phyloP scores from a whole-genome alignment of 306 rosid species.

The Pyrus betulifolia region DNA sequence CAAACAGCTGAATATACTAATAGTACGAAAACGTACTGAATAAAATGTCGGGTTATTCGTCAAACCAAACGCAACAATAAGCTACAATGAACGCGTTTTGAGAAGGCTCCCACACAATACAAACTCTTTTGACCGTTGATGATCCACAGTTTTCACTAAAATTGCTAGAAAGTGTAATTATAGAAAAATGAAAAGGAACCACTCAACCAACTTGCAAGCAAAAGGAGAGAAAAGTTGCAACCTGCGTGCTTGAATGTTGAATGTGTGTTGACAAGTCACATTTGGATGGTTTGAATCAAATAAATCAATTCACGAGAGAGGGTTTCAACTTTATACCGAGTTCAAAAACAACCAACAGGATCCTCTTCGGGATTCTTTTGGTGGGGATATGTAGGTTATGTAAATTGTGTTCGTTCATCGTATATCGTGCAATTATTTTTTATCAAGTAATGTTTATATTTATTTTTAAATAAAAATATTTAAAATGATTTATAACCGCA shows the following conservation, averaged over 20 bases:
- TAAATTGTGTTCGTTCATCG: too few relatives aligned
- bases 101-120: background rate
- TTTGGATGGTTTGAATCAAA: too few relatives aligned
- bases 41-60: too few relatives aligned
- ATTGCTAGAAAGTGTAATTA: background rate
- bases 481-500: too few relatives aligned
- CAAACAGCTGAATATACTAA: background rate
- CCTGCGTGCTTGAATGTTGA: too few relatives aligned
- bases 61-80: background rate
- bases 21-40: too few relatives aligned
- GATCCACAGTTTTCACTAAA: background rate
- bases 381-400: fast-evolving
- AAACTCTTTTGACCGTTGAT: background rate
- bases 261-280: background rate
- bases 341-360: too few relatives aligned
- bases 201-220: background rate
- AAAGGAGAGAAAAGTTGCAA: background rate
- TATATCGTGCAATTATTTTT: too few relatives aligned
- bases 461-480: too few relatives aligned
- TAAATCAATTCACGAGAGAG: background rate
- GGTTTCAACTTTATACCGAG: too few relatives aligned
- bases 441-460: too few relatives aligned
- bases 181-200: background rate
- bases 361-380: too few relatives aligned
- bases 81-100: background rate